A percentile compares a stretch with the other conserved stretches of the same genome.
Evolutionary conservation across 345 rosid species (phyloP).

Genomic region (Microthlaspi erraticum): DNA sequence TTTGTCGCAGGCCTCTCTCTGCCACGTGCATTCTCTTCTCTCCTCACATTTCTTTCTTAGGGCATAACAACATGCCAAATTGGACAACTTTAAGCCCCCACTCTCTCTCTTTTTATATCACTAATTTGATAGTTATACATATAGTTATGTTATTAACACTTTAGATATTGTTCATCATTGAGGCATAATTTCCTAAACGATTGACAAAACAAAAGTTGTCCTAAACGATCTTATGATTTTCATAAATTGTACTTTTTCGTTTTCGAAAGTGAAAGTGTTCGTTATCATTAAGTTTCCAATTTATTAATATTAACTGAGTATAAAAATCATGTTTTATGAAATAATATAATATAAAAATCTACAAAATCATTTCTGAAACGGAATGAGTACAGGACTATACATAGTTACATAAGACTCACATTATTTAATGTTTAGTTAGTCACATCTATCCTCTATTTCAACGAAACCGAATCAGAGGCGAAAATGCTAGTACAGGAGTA

Average conservation of each 20-base stretch:
- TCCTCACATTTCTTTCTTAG: constrained; percentile 39
- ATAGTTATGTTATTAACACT: neutral
- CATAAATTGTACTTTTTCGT: no score
- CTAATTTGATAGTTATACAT: neutral
- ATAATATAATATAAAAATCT: no score
- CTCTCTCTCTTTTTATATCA: neutral
- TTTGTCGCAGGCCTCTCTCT: constrained; percentile 46
- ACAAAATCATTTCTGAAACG: no score
- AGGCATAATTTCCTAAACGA: constrained; percentile 3
- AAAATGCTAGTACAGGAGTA: no score
- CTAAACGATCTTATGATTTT: neutral
- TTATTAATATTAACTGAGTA: no score
- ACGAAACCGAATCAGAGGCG: constrained; percentile 9
- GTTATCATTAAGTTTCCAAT: no score
- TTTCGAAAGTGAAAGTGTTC: no score
- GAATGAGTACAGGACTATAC: no score
- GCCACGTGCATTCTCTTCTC: constrained; percentile 38
- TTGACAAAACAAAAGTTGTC: no score
- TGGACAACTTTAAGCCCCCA: neutral
- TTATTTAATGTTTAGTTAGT: constrained; percentile 1
- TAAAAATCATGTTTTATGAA: no score
- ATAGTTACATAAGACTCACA: neutral
- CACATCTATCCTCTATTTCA: constrained; percentile 18
- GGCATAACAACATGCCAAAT: constrained; percentile 42
- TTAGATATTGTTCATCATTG: constrained; percentile 20